Conservation (phyloP, 1,139 yeast genomes). For the Diutina neorugosa region DNA sequence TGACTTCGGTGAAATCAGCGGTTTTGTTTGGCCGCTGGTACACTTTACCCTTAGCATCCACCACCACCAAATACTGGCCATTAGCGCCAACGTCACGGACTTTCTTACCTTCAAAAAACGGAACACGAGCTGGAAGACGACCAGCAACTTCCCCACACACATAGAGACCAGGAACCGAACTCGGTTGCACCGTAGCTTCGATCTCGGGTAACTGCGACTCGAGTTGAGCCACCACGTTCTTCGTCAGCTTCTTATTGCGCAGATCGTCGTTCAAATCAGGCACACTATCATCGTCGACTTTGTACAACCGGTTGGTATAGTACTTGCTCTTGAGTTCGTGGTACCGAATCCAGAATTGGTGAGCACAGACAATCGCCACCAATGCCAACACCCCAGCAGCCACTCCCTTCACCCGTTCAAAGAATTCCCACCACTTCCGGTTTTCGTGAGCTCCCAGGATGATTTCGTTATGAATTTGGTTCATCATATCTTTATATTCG, state of each 20-base stretch:
- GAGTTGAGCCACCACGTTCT: constrained; percentile 22
- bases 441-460: constrained; percentile 13
- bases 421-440: constrained; percentile 14
- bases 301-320: constrained; percentile 14
- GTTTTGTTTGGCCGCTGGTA: constrained; percentile 23
- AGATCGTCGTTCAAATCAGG: constrained; percentile 17
- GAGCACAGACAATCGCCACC: constrained; percentile 21
- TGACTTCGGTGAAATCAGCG: not conserved
- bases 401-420: constrained; percentile 26
- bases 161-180: constrained; percentile 27
- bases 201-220: constrained; percentile 16
- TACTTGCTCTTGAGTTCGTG: constrained; percentile 20
- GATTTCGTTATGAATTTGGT: constrained; percentile 19
- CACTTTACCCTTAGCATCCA: constrained; percentile 62
- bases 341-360: constrained; percentile 32
- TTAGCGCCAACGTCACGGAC: constrained; percentile 46
- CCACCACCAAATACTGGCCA: constrained; percentile 41
- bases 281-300: constrained; percentile 18
- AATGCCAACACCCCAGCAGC: constrained; percentile 20
- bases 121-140: constrained; percentile 47
- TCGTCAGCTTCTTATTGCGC: constrained; percentile 17
- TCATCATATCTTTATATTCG: constrained; percentile 25
- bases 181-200: constrained; percentile 12
- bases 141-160: constrained; percentile 23
- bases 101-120: constrained; percentile 49